Evolutionary conservation across 2,329 filamentous ascomycete species (phyloP).

Genomic region (Ophiostoma piceae): DNA sequence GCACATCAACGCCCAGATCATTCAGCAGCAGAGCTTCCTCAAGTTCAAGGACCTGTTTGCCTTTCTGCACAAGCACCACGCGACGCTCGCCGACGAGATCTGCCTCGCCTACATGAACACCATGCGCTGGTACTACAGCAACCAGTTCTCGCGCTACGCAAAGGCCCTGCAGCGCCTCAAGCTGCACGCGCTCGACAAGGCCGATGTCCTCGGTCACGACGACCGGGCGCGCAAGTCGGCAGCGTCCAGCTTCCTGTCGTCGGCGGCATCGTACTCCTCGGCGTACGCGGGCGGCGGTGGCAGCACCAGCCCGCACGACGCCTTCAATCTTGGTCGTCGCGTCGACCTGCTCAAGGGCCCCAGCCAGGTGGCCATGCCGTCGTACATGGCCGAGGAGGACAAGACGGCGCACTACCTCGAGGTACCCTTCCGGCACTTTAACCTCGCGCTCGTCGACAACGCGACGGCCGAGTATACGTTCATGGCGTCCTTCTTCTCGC

Average conservation of each 20-base stretch:
- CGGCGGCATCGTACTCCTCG: constrained; percentile 1
- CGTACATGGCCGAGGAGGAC: constrained; percentile 88
- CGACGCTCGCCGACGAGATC: constrained; percentile 82
- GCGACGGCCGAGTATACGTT: constrained; percentile 93
- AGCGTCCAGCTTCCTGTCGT: constrained; percentile 33
- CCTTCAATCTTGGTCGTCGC: constrained; percentile 81
- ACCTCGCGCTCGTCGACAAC: constrained; percentile 89
- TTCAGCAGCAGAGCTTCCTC: constrained; percentile 88
- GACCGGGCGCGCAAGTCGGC: constrained; percentile 46
- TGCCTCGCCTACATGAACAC: constrained; percentile 93
- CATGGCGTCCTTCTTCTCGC: constrained; percentile 80
- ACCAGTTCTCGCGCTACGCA: constrained; percentile 84
- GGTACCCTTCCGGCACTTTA: constrained; percentile 88
- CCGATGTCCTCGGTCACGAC: constrained; percentile 77
- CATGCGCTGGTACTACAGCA: constrained; percentile 97
- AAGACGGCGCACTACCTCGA: constrained; percentile 76
- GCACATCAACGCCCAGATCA: constrained; percentile 93
- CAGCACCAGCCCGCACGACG: constrained; percentile 58
- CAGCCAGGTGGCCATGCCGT: constrained; percentile 71
- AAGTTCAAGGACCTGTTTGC: constrained; percentile 82
- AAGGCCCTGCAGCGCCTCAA: constrained; percentile 79
- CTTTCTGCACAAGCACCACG: constrained; percentile 78
- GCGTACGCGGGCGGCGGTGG: not conserved
- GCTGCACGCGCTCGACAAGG: constrained; percentile 74
- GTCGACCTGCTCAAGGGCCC: constrained; percentile 72